Evolutionary conservation across 2,329 filamentous ascomycete genomes (phyloP).

Genomic region (Claviceps digitariae): DNA sequence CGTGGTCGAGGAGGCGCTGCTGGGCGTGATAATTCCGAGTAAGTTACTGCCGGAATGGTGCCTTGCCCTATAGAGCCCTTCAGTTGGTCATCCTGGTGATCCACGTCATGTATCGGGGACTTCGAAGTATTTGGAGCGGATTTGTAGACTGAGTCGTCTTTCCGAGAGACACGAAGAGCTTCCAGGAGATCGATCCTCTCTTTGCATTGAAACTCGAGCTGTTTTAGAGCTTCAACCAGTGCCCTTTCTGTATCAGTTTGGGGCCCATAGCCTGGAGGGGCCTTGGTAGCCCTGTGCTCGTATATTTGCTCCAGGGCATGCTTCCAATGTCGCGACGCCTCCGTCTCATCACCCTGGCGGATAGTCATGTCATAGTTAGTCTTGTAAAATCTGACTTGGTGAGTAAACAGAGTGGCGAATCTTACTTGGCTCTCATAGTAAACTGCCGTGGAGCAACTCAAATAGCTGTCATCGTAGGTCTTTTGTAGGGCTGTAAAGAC

Average conservation of each 20-base stretch:
- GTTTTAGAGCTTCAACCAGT: conserved; percentile 64
- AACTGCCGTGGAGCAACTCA: conserved; percentile 87
- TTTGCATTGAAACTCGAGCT: conserved; percentile 83
- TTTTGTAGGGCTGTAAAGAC: conserved; percentile 70
- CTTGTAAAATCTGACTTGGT: not conserved
- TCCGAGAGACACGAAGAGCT: conserved; percentile 56
- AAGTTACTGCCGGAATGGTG: conserved; percentile 68
- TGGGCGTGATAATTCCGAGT: conserved; percentile 68
- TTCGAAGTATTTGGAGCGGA: conserved; percentile 10
- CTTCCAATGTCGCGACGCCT: conserved; percentile 85
- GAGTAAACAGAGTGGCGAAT: not conserved
- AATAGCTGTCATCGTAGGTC: conserved; percentile 92
- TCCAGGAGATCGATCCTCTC: conserved; percentile 83
- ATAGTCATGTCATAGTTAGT: not conserved
- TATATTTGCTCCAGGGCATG: conserved; percentile 79
- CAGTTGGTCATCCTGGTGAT: conserved; percentile 9
- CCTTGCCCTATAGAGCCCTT: conserved; percentile 63
- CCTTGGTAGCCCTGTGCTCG: conserved; percentile 66
- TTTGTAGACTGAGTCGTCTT: conserved; percentile 17
- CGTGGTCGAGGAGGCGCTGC: conserved; percentile 42
- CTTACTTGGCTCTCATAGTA: conserved; percentile 85
- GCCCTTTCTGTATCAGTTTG: conserved; percentile 74
- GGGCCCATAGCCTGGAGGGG: conserved; percentile 54
- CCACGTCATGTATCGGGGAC: conserved; percentile 7
- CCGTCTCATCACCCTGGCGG: conserved; percentile 62